These are phyloP conservation scores for Pleurotus sapidus DNA, from an alignment of 768 basidiomycete genomes.

Conservation along the genomic window DNA sequence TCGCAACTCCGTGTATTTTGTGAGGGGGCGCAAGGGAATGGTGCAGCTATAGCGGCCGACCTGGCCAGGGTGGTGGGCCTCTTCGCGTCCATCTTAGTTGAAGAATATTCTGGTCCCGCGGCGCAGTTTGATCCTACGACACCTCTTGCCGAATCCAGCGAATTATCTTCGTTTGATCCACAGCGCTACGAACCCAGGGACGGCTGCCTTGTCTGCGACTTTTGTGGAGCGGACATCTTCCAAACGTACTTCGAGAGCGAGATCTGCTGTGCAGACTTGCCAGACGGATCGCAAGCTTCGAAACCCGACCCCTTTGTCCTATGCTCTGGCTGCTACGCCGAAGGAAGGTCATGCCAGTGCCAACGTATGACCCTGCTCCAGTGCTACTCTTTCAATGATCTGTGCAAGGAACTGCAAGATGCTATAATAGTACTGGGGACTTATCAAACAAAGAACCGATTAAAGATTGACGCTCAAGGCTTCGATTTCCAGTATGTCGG, in stretches of 20 bases:
- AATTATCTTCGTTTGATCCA: not conserved
- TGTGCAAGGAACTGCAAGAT: constrained; percentile 40
- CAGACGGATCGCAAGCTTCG: not conserved
- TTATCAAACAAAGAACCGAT: not conserved
- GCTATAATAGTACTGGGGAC: constrained; percentile 16
- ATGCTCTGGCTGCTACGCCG: constrained; percentile 72
- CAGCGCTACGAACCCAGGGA: constrained; percentile 16
- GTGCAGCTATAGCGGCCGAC: constrained; percentile 13
- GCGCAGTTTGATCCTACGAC: not conserved
- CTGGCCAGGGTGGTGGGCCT: constrained; percentile 38
- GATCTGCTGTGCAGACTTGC: constrained; percentile 30
- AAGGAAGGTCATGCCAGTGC: constrained; percentile 75
- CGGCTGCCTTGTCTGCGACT: constrained; percentile 58
- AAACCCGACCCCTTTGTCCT: constrained; percentile 34
- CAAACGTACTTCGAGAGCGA: constrained; percentile 77
- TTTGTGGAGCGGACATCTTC: constrained; percentile 80
- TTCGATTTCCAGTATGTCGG: not conserved
- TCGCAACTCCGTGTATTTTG: not conserved
- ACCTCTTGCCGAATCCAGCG: not conserved
- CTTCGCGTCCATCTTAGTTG: constrained; percentile 48
- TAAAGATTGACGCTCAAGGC: not conserved
- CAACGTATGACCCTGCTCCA: constrained; percentile 59
- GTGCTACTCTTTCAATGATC: constrained; percentile 42
- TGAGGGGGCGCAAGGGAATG: not conserved
- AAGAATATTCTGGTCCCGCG: constrained; percentile 35